Evolutionary conservation across 1,139 yeast species (phyloP), one percentile per base, ranked within the genome.

Genomic region (Geotrichum aggregatum): DNA sequence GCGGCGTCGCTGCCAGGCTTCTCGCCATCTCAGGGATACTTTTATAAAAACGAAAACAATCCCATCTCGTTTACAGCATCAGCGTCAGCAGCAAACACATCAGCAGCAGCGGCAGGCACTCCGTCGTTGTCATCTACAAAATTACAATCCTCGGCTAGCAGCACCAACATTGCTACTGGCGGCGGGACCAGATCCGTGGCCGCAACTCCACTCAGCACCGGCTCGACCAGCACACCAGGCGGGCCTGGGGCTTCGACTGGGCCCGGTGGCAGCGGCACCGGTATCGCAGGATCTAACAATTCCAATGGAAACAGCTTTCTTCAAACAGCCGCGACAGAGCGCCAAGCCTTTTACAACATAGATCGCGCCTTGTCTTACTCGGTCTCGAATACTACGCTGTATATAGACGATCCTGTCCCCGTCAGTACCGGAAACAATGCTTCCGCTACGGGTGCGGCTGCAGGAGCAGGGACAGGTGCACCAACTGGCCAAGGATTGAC

Each of bases 1-100:
- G 73, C 74, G 1, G 58, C 62, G 33, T 50, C 61, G 24, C 56
- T 71, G 35, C 70, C 73, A 0, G 61, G 61, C 10, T 70, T 64
- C 51, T 61, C 67, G 2, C 68, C 73, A 0, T 63, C 70, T 1
- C 67, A 65, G 40, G 73, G 74, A 2, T 69, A 70, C 52, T 62
- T 65, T 1, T 70, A 69, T 44, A 52, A 44, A 31, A 46, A 44
- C 28, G 51, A 43, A 24, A 47, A 44, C 33, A 43, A 42, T 38
- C 44, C 44, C 14, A 22, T 36, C 10, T 2, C 39, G 26, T 24
- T 28, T n/a, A n/a, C 30, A 34, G 50, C 50, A 19, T 5, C 7
- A 24, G 22, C 19, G 38, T 28, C n/a, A 46, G 30, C 22, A 45
- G 50, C 21, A 38, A 24, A 11, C 35, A 26, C 28, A 31, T 24